Conservation (phyloP, 441 rosid genomes). For the Populus trichocarpa region DNA sequence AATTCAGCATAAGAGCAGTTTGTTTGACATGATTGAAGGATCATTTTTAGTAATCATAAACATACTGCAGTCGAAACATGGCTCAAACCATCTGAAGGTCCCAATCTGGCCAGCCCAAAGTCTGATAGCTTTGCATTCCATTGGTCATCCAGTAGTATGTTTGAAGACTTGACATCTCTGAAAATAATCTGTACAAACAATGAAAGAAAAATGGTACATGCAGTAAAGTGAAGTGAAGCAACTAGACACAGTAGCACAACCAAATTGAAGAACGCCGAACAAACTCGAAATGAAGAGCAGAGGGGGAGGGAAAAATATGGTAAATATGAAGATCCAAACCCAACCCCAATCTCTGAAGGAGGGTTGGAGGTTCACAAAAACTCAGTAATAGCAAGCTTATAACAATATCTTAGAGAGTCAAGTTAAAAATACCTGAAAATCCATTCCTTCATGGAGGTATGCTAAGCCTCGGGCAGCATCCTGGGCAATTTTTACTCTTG, state of each 20-base stretch:
- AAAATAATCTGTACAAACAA: slow-evolving; percentile 57
- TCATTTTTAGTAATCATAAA: background rate
- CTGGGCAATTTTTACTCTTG: slow-evolving; percentile 69
- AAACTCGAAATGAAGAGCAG: too few species aligned
- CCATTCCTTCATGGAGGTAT: slow-evolving; percentile 83
- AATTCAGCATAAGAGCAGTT: background rate
- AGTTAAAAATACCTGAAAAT: slow-evolving; percentile 61
- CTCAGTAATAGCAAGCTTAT: too few species aligned
- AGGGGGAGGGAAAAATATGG: too few species aligned
- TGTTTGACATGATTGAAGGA: background rate
- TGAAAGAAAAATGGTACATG: too few species aligned
- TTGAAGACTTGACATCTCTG: slow-evolving; percentile 87
- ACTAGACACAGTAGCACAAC: too few species aligned
- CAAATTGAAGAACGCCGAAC: too few species aligned
- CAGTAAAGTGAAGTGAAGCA: too few species aligned
- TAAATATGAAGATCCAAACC: too few species aligned
- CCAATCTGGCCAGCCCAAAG: slow-evolving; percentile 82
- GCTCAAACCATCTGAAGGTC: slow-evolving; percentile 75
- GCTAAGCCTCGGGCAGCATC: slow-evolving; percentile 89
- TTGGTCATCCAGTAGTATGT: slow-evolving; percentile 81
- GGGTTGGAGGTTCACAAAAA: too few species aligned
- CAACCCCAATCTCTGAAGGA: too few species aligned
- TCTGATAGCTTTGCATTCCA: slow-evolving; percentile 79
- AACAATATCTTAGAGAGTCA: too few species aligned
- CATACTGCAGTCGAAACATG: slow-evolving; percentile 79